Conservation (phyloP, 176 grass and related monocot genomes). For the Oryza coarctata region DNA sequence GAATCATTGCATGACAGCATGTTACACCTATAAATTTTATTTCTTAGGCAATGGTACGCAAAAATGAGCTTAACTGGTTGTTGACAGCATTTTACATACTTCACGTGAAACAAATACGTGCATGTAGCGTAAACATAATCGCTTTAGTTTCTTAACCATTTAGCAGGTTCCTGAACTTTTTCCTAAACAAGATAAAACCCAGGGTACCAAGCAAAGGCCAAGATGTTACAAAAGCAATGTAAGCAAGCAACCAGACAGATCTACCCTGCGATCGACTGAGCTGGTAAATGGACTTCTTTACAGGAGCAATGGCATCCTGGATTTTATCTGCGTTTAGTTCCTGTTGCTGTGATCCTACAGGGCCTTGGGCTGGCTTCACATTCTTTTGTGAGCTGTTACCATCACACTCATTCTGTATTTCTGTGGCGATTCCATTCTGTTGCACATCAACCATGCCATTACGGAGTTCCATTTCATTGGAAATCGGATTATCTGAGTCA, state of each 20-base stretch:
- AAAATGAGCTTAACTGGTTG: constrained; percentile 8
- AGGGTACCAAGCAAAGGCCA: constrained; percentile 78
- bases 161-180: constrained; percentile 44
- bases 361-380: background rate
- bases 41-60: background rate
- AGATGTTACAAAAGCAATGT: constrained; percentile 71
- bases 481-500: background rate
- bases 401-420: constrained; percentile 19
- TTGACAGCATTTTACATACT: constrained; percentile 29
- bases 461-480: background rate
- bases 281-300: constrained; percentile 78
- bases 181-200: constrained; percentile 59
- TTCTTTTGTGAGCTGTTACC: constrained; percentile 12
- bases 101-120: constrained; percentile 10
- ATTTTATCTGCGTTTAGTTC: constrained; percentile 37
- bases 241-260: constrained; percentile 77
- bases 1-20: background rate
- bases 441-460: background rate
- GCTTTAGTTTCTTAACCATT: constrained; percentile 35
- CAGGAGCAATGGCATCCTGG: constrained; percentile 44
- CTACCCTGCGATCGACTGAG: constrained; percentile 48
- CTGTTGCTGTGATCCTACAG: constrained; percentile 25
- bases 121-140: background rate
- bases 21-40: constrained; percentile 12
- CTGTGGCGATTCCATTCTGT: constrained; percentile 12